Percentiles rank a stretch among this genome's conserved stretches.
Conservation (phyloP, 2,329 filamentous ascomycete genomes). For the Neofusicoccum laricinum region DNA sequence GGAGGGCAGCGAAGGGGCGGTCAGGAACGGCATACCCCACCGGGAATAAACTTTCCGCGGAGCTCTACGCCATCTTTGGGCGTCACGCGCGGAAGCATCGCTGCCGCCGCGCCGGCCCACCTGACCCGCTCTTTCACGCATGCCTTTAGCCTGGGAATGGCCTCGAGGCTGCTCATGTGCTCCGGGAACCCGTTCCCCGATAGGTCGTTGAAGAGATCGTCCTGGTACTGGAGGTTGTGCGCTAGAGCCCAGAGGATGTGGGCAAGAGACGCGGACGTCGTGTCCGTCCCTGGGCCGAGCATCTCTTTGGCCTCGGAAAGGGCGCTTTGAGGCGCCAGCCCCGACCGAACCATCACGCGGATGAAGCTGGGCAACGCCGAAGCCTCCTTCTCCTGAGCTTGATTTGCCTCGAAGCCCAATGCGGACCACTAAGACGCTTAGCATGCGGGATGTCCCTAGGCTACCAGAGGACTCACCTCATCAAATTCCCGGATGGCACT, state of each 20-base stretch:
- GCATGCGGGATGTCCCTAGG: background rate
- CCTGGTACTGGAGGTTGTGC: background rate
- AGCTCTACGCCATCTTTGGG: background rate
- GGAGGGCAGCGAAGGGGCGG: background rate
- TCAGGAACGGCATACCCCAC: background rate
- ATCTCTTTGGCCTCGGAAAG: background rate
- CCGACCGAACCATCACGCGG: background rate
- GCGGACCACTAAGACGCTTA: background rate
- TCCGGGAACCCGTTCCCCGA: background rate
- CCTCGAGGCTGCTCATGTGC: background rate
- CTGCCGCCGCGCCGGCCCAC: background rate
- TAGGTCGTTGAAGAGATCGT: background rate
- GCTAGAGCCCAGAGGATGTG: slow-evolving; percentile 1
- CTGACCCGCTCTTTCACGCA: background rate
- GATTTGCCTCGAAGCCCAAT: background rate
- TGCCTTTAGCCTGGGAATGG: background rate
- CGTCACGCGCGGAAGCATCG: background rate
- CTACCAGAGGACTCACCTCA: background rate
- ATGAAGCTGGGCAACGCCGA: background rate
- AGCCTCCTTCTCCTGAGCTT: background rate
- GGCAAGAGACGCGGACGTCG: background rate
- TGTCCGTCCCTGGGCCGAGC: background rate
- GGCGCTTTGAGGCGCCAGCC: background rate
- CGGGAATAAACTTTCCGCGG: background rate
- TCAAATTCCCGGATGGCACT: background rate